These are phyloP conservation scores for Eucalyptus lansdowneana DNA, from an alignment of 345 rosid species.

Conservation along the genomic window DNA sequence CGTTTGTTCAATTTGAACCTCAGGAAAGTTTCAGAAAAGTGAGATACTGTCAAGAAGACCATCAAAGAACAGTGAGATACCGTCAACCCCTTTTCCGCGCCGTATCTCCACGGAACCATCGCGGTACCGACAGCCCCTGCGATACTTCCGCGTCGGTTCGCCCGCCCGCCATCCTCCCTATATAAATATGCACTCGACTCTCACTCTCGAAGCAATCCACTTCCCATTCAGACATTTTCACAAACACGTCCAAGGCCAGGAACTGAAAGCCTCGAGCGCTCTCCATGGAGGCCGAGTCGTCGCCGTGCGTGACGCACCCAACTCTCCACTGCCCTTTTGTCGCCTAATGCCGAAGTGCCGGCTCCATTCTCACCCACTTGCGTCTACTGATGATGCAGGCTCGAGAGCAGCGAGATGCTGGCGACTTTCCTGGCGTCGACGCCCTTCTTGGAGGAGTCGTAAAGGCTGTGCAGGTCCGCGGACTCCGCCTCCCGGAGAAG, in stretches of 20 bases:
- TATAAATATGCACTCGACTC: neutral
- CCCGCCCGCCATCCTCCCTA: no score
- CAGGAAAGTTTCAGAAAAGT: no score
- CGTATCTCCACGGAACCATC: no score
- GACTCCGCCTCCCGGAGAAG: neutral
- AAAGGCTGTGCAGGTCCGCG: constrained; percentile 39
- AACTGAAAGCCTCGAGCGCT: neutral
- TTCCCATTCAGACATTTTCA: neutral
- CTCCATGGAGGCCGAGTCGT: accelerated
- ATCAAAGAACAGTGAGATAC: accelerated
- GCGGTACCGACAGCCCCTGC: no score
- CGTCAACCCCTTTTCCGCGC: no score
- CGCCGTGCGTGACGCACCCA: neutral
- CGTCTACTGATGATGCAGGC: constrained; percentile 3
- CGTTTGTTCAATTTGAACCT: no score
- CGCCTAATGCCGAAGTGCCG: neutral
- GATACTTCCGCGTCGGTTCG: no score
- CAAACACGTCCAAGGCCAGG: accelerated
- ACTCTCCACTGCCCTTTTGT: neutral
- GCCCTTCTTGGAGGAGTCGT: constrained; percentile 32
- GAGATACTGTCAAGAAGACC: no score
- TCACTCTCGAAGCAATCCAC: neutral
- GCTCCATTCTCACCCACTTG: neutral
- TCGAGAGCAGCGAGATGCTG: constrained; percentile 66
- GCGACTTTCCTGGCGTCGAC: constrained; percentile 49